Evolutionary conservation across 495 filamentous ascomycete genomes (phyloP), one percentile per base, ranked within the genome.

Genomic region (Schizothecium vesticola): DNA sequence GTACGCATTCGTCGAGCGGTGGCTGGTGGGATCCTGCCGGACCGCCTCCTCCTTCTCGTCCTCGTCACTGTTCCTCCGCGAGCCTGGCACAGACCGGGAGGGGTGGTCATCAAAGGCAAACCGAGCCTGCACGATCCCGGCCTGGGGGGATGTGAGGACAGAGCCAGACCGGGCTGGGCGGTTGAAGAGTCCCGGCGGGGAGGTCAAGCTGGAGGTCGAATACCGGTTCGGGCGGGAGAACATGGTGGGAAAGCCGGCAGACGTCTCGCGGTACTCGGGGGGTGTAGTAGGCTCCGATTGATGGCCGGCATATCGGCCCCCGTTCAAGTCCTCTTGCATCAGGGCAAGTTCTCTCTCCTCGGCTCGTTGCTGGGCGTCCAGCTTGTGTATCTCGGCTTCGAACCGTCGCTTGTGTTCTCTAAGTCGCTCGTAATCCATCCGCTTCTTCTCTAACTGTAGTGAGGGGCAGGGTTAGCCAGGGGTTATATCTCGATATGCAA

Each of bases 201-300:
- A 94, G 28, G 87, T 89, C 58, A 96, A 84, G 75, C 90, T 94
- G 7, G 92, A 91, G 24, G 87, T 90, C 21, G 92, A 95, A 80
- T 93, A 94, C 63, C 92, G 87, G 71, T 91, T 91, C 23, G 90
- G 90, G 22, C 92, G 87, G 51, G 91, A 88, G 67, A 92, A 89
- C 58, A 89, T 84, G 71, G 87, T 86, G 61, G 92, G 86, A 72
- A 95, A 89, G 33, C 87, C 86, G 63, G 85, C 84, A 63, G 73
- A 78, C 21, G 82, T 79, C 70, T 97, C 92, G 69, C 87, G 90
- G 75, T 93, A 92, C 76, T 98, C 95, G 22, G 95, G 95, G n/a
- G 95, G 95, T 21, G 96, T 99, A 13, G 95, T 97, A 10, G 94
- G 94, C 80, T 98, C 94, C 63, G 93, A 94, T 77, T 92, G 89